A percentile compares a stretch with the other conserved stretches of the same genome.
These are phyloP conservation scores for Oryza brachyantha DNA, from an alignment of 176 grass and related monocot genomes.

Conservation along the genomic window DNA sequence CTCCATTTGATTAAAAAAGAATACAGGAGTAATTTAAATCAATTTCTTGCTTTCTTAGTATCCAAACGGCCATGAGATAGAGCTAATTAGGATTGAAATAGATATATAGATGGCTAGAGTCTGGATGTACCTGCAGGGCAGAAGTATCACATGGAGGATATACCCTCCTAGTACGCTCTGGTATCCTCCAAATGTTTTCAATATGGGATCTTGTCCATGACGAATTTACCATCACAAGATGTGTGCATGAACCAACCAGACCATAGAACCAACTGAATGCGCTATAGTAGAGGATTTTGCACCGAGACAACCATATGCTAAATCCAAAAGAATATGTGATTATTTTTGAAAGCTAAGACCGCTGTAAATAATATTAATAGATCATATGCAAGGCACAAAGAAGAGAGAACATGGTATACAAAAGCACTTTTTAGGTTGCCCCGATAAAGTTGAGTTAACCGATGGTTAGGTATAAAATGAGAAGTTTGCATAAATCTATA, in stretches of 20 bases:
- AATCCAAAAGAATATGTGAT: slow-evolving; percentile 13
- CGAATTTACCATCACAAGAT: slow-evolving; percentile 97
- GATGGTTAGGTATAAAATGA: too few relatives aligned
- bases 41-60: background rate
- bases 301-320: slow-evolving; percentile 74
- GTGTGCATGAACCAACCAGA: slow-evolving; percentile 73
- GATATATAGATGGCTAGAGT: slow-evolving; percentile 13
- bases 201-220: slow-evolving; percentile 95
- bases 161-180: slow-evolving; percentile 69
- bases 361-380: background rate
- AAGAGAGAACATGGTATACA: background rate
- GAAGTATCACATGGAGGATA: slow-evolving; percentile 96
- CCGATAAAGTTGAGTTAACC: background rate
- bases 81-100: background rate
- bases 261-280: slow-evolving; percentile 94
- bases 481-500: too few relatives aligned
- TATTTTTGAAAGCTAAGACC: slow-evolving; percentile 4
- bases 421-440: background rate
- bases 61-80: background rate
- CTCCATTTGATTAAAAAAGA: slow-evolving; percentile 1
- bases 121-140: slow-evolving; percentile 56
- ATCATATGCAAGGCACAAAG: background rate
- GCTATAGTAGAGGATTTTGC: slow-evolving; percentile 88
- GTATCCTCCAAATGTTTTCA: slow-evolving; percentile 79
- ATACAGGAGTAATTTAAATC: background rate